Percentiles rank a stretch among this genome's conserved stretches.
These are phyloP conservation scores for Hypoxylon sp. DNA, from an alignment of 2,329 filamentous ascomycete species.

Conservation along the genomic window DNA sequence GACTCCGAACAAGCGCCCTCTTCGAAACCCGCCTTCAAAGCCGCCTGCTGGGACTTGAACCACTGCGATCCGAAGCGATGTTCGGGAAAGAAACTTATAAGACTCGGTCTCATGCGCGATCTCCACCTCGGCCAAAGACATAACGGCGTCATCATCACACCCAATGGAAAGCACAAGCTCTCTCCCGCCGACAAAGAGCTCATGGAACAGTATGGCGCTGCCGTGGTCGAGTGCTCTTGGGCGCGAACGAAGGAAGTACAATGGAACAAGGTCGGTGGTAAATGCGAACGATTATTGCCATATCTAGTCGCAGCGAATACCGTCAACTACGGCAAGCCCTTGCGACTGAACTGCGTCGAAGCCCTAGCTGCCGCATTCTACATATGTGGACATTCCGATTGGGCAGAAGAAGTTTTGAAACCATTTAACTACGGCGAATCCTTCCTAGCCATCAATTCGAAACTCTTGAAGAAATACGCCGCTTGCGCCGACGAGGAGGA, in stretches of 20 bases:
- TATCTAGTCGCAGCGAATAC: conserved; percentile 97
- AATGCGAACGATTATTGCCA: conserved; percentile 89
- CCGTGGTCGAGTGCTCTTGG: conserved; percentile 98
- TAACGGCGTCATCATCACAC: conserved; percentile 91
- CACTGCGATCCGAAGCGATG: conserved; percentile 98
- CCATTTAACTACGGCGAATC: conserved; percentile 90
- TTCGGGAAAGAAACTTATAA: conserved; percentile 95
- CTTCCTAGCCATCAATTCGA: conserved; percentile 91
- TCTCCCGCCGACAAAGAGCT: conserved; percentile 86
- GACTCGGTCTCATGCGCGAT: conserved; percentile 92
- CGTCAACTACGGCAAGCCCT: conserved; percentile 97
- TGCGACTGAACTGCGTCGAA: conserved; percentile 95
- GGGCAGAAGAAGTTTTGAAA: conserved; percentile 86
- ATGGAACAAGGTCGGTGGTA: conserved; percentile 91
- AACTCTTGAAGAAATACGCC: conserved; percentile 86
- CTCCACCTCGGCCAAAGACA: conserved; percentile 93
- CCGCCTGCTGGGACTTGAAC: conserved; percentile 97
- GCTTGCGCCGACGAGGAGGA: conserved; percentile 85
- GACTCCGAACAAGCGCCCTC: conserved; percentile 59
- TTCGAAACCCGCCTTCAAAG: conserved; percentile 78
- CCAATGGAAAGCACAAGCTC: conserved; percentile 89
- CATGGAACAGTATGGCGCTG: conserved; percentile 90
- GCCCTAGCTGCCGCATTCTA: conserved; percentile 92
- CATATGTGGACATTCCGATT: conserved; percentile 92
- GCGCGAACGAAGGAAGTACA: conserved; percentile 92